Conservation (phyloP, 139 green algal genomes). For the Chlorella sorokiniana region DNA sequence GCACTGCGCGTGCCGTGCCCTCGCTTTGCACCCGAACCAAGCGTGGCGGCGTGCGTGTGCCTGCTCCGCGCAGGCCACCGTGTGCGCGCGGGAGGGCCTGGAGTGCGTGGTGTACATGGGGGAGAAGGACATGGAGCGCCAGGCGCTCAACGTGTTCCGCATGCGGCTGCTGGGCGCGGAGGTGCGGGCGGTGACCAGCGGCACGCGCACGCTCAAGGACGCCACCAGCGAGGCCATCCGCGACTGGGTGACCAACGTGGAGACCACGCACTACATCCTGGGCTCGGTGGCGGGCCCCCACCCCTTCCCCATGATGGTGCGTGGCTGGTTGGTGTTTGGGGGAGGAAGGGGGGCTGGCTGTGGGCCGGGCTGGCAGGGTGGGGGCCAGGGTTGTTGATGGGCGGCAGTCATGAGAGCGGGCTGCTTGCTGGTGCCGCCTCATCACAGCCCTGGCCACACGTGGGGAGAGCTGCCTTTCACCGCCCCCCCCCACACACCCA, state of each 20-base stretch:
- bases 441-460: too few relatives aligned
- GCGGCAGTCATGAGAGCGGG: not conserved
- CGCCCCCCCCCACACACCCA: too few relatives aligned
- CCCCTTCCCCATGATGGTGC: slow-evolving; percentile 99
- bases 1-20: not conserved
- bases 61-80: slow-evolving; percentile 77
- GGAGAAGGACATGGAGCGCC: slow-evolving; percentile 96
- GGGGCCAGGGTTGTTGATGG: not conserved
- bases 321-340: not conserved
- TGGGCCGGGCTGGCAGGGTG: not conserved
- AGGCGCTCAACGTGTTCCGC: slow-evolving; percentile 98
- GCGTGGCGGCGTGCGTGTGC: too few relatives aligned
- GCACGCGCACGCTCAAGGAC: slow-evolving; percentile 98
- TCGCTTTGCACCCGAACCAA: too few relatives aligned
- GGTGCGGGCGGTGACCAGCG: slow-evolving; percentile 83
- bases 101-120: slow-evolving; percentile 99
- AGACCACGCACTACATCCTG: slow-evolving; percentile 99
- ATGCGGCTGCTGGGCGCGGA: slow-evolving; percentile 98
- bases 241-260: slow-evolving; percentile 99
- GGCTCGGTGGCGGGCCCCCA: slow-evolving; percentile 95
- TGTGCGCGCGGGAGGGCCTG: slow-evolving; percentile 94
- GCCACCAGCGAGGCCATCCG: slow-evolving; percentile 97
- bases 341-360: not conserved
- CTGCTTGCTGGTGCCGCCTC: too few relatives aligned
- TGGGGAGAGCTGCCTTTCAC: too few relatives aligned